Evolutionary conservation across 78 protist species (phyloP).

Genomic region (Polysphondylium violaceum): DNA sequence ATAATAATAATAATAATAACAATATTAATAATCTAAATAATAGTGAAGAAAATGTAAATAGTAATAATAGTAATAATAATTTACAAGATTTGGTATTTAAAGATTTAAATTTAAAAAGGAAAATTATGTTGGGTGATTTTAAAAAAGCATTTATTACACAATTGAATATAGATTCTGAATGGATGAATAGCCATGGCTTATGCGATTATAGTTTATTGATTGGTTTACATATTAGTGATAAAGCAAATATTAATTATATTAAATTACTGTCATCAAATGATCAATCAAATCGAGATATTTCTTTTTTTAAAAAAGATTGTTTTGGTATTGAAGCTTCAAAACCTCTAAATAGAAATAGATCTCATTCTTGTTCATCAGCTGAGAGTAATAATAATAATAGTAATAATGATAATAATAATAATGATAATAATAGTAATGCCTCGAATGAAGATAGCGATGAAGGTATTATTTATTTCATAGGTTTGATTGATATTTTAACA

Average conservation of each 20-base stretch:
- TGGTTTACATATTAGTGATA: constrained; percentile 67
- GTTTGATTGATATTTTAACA: constrained; percentile 76
- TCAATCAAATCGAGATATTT: constrained; percentile 21
- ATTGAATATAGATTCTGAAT: constrained; percentile 51
- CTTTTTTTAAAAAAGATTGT: constrained; percentile 62
- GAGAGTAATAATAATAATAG: neutral
- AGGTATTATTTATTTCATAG: constrained; percentile 65
- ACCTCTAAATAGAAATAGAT: constrained; percentile 16
- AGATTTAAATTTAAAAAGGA: constrained; percentile 75
- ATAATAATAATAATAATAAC: too few relatives aligned
- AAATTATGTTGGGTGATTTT: constrained; percentile 39
- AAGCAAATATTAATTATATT: neutral
- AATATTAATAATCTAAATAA: neutral
- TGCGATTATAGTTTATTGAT: constrained; percentile 78
- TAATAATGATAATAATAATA: neutral
- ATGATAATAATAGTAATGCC: neutral
- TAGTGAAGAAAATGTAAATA: neutral
- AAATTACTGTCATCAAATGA: neutral
- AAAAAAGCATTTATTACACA: constrained; percentile 44
- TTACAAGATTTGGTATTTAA: constrained; percentile 35
- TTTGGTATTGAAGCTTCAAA: constrained; percentile 13
- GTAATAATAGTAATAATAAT: neutral
- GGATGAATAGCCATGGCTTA: constrained; percentile 58
- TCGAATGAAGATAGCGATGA: neutral
- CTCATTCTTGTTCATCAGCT: neutral